These are phyloP conservation scores for Cavenderia fasciculata DNA, from an alignment of 78 protist genomes.

Conservation along the genomic window DNA sequence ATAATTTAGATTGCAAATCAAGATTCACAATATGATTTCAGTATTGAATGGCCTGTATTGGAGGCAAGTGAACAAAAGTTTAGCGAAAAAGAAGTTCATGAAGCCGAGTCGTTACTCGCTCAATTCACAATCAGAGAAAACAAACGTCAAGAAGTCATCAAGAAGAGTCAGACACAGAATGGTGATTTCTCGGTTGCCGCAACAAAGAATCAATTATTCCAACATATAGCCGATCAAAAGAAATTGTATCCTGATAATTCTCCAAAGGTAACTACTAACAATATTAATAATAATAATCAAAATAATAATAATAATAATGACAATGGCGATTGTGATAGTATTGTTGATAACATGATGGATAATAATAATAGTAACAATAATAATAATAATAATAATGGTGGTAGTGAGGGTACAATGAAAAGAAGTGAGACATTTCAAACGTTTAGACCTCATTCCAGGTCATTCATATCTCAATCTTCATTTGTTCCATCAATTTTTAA, in stretches of 20 bases:
- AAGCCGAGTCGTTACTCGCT: slow-evolving; percentile 48
- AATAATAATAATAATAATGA: slow-evolving; percentile 21
- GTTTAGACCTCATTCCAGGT: background rate
- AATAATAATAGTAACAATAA: background rate
- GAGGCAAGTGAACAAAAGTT: background rate
- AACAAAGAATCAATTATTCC: slow-evolving; percentile 62
- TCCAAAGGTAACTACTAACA: background rate
- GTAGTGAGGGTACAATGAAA: background rate
- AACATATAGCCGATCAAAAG: slow-evolving; percentile 73
- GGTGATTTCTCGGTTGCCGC: slow-evolving; percentile 46
- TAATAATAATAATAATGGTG: background rate
- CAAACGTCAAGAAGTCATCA: slow-evolving; percentile 69
- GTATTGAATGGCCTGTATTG: slow-evolving; percentile 53
- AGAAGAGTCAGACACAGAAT: slow-evolving; percentile 29
- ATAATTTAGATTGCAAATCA: slow-evolving; percentile 46
- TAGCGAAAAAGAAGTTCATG: slow-evolving; percentile 5
- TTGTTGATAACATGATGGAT: background rate
- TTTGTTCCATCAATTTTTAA: background rate
- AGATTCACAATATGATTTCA: slow-evolving; percentile 31
- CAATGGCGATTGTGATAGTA: background rate
- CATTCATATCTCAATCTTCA: background rate
- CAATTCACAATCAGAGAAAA: slow-evolving; percentile 62
- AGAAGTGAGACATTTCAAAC: background rate
- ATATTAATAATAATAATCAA: background rate
- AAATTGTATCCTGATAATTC: slow-evolving; percentile 64